Evolutionary conservation across 2,329 filamentous ascomycete genomes (phyloP), one percentile per base, ranked within the genome.

Genomic region (Neofusicoccum cordaticola): DNA sequence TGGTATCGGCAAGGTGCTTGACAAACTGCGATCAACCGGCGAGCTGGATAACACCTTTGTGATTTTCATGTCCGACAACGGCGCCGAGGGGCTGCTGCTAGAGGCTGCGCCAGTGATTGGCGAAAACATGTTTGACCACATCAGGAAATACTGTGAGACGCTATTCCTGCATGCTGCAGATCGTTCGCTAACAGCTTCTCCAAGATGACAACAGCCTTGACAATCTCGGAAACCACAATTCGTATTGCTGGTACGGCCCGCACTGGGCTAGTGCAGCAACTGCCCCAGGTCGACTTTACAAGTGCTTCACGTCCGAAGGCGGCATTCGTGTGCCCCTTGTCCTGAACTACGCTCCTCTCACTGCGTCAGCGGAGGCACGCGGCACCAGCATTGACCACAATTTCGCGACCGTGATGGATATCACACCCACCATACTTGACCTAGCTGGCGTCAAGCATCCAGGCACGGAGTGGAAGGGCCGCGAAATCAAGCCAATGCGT

Each of bases 51-150:
- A 78, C 64, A 77, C 76, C 1, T 70, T 78, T 53, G 68, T 77
- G n/a, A 58, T 77, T 8, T 78, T 78, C 69, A 77, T 77, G 74
- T 74, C 71, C 41, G 76, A 78, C 66, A 77, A 78, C 44, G 76
- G 76, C 4, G 76, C 76, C 34, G 76, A 78, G 64, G 76, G 76
- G 2, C 65, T 72, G 15, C 68, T 73, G 60, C 68, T 71, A 45
- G 75, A 75, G 63, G 68, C 68, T 12, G 19, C 66, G 7, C 68
- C 76, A 3, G 70, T 78, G 2, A 73, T 77, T 66, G 68, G 69
- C 19, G 71, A 72, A 34, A 70, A 71, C 22, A 74, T 76, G 56
- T 67, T 68, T 61, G 66, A 68, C 22, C 68, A 72, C 31, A 76
- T 77, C 41, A 69, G 74, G 41, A 70, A 75, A 53, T 77, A 77